Percentiles rank a stretch among this genome's conserved stretches.
Conservation (phyloP, 305 asterid genomes). For the Rubia peregrina region DNA sequence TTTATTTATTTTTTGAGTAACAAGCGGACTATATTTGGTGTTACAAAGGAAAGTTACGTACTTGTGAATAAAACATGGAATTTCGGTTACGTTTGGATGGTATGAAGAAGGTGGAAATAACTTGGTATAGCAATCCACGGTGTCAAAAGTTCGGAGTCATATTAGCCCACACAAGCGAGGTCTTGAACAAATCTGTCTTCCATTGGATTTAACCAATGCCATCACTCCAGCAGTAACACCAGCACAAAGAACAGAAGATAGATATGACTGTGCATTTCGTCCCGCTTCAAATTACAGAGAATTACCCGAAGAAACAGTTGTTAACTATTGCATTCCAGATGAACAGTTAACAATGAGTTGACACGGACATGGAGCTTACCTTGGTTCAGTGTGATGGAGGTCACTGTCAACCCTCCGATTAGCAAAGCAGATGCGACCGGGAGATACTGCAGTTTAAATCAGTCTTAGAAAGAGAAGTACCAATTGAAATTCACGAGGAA, state of each 20-base stretch:
- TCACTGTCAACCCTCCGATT: conserved; percentile 84
- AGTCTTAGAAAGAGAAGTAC: not conserved
- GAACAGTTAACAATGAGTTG: not conserved
- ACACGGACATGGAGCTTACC: conserved; percentile 29
- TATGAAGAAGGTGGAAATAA: not conserved
- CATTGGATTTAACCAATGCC: conserved; percentile 62
- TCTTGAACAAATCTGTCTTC: conserved; percentile 59
- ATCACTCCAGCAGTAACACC: conserved; percentile 76
- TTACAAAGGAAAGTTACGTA: not conserved
- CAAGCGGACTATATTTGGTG: not conserved
- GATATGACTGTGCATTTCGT: conserved; percentile 43
- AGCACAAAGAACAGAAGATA: conserved; percentile 74
- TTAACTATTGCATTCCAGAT: not conserved
- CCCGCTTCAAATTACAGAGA: conserved; percentile 40
- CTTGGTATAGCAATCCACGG: not conserved
- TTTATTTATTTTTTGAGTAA: not conserved
- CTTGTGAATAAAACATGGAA: not conserved
- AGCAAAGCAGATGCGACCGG: conserved; percentile 96
- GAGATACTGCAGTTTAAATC: conserved; percentile 54
- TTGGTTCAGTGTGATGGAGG: conserved; percentile 83
- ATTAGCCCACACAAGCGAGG: conserved; percentile 83
- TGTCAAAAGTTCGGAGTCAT: conserved; percentile 18
- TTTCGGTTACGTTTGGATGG: not conserved
- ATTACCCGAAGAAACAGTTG: not conserved
- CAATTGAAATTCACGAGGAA: not conserved